Evolutionary conservation across 371 early-diverging fungal species (phyloP).

Genomic region (Batkoa obscura): DNA sequence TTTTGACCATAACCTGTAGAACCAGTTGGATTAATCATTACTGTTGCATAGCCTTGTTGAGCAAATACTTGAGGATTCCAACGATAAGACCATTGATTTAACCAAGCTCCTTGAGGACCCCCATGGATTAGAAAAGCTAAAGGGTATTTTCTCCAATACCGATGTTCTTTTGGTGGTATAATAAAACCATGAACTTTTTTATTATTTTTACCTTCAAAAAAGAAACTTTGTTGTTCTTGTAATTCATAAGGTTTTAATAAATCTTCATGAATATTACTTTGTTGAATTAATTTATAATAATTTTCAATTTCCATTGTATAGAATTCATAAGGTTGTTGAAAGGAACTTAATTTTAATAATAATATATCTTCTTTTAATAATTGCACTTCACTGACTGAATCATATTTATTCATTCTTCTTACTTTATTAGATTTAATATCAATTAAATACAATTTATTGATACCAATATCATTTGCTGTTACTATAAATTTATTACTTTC

Average conservation of each 20-base stretch:
- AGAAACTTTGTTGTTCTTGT: constrained; percentile 31
- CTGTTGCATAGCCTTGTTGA: constrained; percentile 46
- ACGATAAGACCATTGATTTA: constrained; percentile 37
- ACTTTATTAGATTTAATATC: constrained; percentile 20
- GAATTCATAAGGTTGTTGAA: constrained; percentile 24
- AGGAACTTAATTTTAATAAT: constrained; percentile 18
- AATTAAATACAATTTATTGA: constrained; percentile 27
- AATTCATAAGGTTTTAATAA: constrained; percentile 14
- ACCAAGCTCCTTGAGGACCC: constrained; percentile 59
- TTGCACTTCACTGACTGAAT: constrained; percentile 20
- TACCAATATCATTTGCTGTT: constrained; percentile 37
- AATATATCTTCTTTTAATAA: constrained; percentile 18
- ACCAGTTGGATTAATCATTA: constrained; percentile 58
- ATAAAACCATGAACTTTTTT: constrained; percentile 49
- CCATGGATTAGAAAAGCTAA: constrained; percentile 69
- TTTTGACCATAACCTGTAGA: constrained; percentile 64
- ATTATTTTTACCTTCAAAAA: constrained; percentile 41
- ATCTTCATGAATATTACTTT: constrained; percentile 13
- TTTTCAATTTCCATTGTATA: constrained; percentile 16
- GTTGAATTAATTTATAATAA: constrained; percentile 12
- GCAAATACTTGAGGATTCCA: constrained; percentile 59
- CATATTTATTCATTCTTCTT: constrained; percentile 23
- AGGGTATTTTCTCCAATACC: constrained; percentile 37
- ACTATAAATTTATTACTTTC: constrained; percentile 26
- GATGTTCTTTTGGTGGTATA: constrained; percentile 43